Base-by-base conservation (phyloP, 306 rosid species). In the Herpetospermum pedunculosum region DNA sequence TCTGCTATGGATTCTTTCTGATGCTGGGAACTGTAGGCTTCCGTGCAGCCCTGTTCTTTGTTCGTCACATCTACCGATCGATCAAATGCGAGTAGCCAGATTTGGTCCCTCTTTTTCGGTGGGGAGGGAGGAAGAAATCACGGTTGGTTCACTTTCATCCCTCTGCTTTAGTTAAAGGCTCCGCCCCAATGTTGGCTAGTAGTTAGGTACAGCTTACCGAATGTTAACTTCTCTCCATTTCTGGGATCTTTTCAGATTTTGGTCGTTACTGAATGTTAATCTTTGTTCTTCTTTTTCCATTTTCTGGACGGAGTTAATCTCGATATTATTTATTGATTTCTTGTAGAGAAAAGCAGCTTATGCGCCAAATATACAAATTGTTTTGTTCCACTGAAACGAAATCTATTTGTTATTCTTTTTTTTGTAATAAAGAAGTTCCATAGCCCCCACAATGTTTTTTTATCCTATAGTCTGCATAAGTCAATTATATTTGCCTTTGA, bases 1-100 rank as follows among this genome's bases (percentile, higher is more conserved):
- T 93, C 84, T 93, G 98, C 88, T 93, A 90, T 75, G 98, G 97
- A 69, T 93, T 93, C 89, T 93, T 93, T 65, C 96, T 93, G 77
- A 90, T 93, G 98, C 98, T 93, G 13, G 98, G 98, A 53, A 83
- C 87, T 5, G 86, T 93, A 8, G 98, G 98, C 68, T 93, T 93
- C 54, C 97, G 98, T 12, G 97, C 98, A 19, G 87, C 97, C 29
- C 74, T 93, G 80, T 82, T 93, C 81, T 93, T 93, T 83, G 96
- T 93, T 73, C 93, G 97, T 54, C 98, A 93, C 74, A 93, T 93
- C 73, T 93, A 93, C 88, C 83, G 90, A 86, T 93, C 98, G 78
- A 93, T 93, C 92, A 93, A 93, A 89, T 93, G 98, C 79, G 98
- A 93, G 86, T 90, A 88, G 82, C 28, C 28, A 18, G 44, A 46